phyloP scores from a whole-genome alignment of 768 basidiomycete species.

The Mycena kentingensis region DNA sequence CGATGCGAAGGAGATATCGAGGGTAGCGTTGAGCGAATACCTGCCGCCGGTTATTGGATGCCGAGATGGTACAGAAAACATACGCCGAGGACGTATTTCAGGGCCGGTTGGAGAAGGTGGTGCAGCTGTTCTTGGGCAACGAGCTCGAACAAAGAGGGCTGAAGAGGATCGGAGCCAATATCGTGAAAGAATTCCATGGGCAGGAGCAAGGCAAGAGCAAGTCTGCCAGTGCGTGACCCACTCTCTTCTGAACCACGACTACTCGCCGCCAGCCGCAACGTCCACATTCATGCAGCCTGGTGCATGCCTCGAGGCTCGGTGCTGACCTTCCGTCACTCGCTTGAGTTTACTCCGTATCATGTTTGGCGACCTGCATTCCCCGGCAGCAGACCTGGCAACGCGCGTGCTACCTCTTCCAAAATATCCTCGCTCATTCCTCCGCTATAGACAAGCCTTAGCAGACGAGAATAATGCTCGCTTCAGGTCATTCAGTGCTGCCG shows the following conservation, averaged over 20 bases:
- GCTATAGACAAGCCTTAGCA: constrained; percentile 62
- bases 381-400: too few relatives aligned
- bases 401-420: too few relatives aligned
- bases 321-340: too few relatives aligned
- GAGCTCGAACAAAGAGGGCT: constrained; percentile 87
- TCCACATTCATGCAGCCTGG: too few relatives aligned
- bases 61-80: constrained; percentile 31
- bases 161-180: constrained; percentile 68
- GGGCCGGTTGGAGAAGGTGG: constrained; percentile 88
- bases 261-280: too few relatives aligned
- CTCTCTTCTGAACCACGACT: too few relatives aligned
- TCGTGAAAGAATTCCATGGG: constrained; percentile 84
- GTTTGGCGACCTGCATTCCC: too few relatives aligned
- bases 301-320: too few relatives aligned
- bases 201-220: neutral
- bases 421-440: too few relatives aligned
- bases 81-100: constrained; percentile 92
- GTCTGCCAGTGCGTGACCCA: neutral
- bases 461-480: constrained; percentile 77
- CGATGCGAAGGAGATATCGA: constrained; percentile 85
- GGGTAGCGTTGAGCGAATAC: constrained; percentile 95
- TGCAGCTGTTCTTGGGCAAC: constrained; percentile 92
- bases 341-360: too few relatives aligned
- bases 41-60: constrained; percentile 40
- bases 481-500: constrained; percentile 69